Evolutionary conservation across 208 protist species (phyloP), one percentile per base, ranked within the genome.

Genomic region (Trypanosoma cruzi): DNA sequence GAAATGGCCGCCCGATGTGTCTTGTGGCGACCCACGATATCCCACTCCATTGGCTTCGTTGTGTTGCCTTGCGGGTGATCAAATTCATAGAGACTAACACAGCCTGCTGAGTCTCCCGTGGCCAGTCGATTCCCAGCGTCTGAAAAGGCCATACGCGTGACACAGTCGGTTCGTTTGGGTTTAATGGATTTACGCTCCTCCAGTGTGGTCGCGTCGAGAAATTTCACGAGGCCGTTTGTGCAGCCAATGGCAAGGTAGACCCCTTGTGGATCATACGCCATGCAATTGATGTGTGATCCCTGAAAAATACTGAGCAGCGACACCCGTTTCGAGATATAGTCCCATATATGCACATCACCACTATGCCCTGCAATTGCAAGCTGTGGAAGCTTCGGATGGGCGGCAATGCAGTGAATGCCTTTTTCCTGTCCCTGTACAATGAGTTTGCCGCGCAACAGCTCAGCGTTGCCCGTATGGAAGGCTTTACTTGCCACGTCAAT

Each of bases 171-270:
- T 6, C 79, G 61, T 68, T 92, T 96, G 54, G 83, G 80, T 73
- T 81, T 80, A 69, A 98, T 95, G 24, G 82, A 82, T 60, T 94
- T 84, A 34, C 81, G 42, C 64, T 97, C 92, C 71, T 97, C 86
- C 22, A 97, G 73, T 52, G 82, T 88, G 22, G 86, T 84, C 26
- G 79, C 92, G 58, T 90, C 79, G 49, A 98, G 86, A 29, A 98
- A 73, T 67, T 98, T 98, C n/a, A 98, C 67, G 26, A 86, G 58
- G 18, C 96, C 95, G 70, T 92, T 96, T n/a, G 90, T 96, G 74
- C 96, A 98, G 40, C 94, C 95, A 62, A 97, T 77, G 16, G 85
- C 91, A 28, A 98, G 79, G 59, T 84, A 95, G 32, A 72, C 57
- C 22, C 88, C 90, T 13, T 77, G 84, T 29, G 88, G 92, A 77